Evolutionary conservation across 2,329 filamentous ascomycete genomes (phyloP).

Genomic region (Cladorrhinum sp.): DNA sequence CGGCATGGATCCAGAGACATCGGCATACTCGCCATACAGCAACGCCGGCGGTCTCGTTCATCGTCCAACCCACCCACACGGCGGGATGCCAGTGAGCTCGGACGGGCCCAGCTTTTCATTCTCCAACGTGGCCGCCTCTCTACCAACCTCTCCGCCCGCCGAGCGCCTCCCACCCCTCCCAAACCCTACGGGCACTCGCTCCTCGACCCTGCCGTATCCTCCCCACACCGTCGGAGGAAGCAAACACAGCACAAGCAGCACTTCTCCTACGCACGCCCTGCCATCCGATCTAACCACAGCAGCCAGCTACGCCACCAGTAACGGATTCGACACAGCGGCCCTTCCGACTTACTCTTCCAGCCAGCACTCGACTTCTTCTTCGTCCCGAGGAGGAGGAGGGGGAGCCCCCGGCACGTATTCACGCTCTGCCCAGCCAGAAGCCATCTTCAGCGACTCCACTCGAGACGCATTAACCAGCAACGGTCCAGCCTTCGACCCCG

Average conservation of each 20-base stretch:
- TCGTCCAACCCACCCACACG: conserved; percentile 29
- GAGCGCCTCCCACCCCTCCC: conserved; percentile 39
- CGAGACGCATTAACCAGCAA: conserved; percentile 27
- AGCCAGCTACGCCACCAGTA: conserved; percentile 24
- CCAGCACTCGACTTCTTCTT: conserved; percentile 11
- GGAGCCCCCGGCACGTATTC: conserved; percentile 18
- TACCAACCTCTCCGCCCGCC: conserved; percentile 33
- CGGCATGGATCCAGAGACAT: conserved; percentile 33
- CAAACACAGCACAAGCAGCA: neutral
- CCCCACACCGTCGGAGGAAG: conserved; percentile 22
- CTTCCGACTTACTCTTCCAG: conserved; percentile 18
- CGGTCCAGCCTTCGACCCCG: conserved; percentile 26
- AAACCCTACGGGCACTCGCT: conserved; percentile 33
- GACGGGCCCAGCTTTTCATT: conserved; percentile 40
- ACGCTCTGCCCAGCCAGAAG: conserved; percentile 11
- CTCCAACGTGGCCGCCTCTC: conserved; percentile 40
- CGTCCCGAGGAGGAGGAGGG: conserved; percentile 14
- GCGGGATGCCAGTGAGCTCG: conserved; percentile 23
- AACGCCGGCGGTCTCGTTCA: conserved; percentile 35
- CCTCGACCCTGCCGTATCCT: conserved; percentile 31
- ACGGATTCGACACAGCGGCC: conserved; percentile 16
- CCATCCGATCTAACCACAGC: conserved; percentile 31
- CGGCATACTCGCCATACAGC: conserved; percentile 32
- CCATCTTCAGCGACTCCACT: conserved; percentile 30
- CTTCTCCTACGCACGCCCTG: conserved; percentile 3